Percentiles rank a stretch among this genome's conserved stretches.
Evolutionary conservation across 2,329 filamentous ascomycete genomes (phyloP).

Genomic region (Venturiaceae sp.): DNA sequence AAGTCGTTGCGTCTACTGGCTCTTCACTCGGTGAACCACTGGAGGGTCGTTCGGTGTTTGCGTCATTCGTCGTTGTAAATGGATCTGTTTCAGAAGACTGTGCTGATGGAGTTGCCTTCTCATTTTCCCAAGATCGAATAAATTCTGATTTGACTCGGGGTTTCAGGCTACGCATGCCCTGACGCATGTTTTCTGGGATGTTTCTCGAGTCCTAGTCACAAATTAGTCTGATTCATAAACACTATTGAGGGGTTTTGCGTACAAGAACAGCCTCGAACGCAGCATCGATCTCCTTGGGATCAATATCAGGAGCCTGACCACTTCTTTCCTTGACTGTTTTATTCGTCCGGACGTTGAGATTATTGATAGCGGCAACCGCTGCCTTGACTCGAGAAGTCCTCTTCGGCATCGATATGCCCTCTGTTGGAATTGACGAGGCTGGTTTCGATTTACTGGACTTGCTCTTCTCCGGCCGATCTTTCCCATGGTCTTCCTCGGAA

Average conservation of each 20-base stretch:
- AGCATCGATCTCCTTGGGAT: conserved; percentile 48
- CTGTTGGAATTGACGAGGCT: conserved; percentile 14
- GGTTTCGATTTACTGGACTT: conserved; percentile 13
- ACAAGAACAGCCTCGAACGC: conserved; percentile 54
- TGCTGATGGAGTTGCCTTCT: conserved; percentile 40
- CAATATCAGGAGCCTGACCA: conserved; percentile 17
- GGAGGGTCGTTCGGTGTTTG: background rate
- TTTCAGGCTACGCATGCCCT: conserved; percentile 87
- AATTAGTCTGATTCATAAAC: conserved; percentile 44
- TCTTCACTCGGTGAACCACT: conserved; percentile 6
- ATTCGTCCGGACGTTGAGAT: conserved; percentile 30
- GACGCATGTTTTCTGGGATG: conserved; percentile 85
- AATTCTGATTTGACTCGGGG: conserved; percentile 92
- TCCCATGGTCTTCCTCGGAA: background rate
- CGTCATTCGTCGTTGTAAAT: background rate
- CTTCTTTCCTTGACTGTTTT: conserved; percentile 22
- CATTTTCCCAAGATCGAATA: conserved; percentile 49
- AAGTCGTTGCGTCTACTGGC: background rate
- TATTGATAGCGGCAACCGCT: conserved; percentile 53
- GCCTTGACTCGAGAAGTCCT: conserved; percentile 48
- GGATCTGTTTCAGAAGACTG: background rate
- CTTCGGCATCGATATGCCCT: conserved; percentile 20
- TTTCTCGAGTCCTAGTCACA: conserved; percentile 70
- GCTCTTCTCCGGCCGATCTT: background rate
- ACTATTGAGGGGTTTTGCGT: conserved; percentile 33